Base-by-base conservation (phyloP, 495 filamentous ascomycete species). In the Trichoderma gamsii region DNA sequence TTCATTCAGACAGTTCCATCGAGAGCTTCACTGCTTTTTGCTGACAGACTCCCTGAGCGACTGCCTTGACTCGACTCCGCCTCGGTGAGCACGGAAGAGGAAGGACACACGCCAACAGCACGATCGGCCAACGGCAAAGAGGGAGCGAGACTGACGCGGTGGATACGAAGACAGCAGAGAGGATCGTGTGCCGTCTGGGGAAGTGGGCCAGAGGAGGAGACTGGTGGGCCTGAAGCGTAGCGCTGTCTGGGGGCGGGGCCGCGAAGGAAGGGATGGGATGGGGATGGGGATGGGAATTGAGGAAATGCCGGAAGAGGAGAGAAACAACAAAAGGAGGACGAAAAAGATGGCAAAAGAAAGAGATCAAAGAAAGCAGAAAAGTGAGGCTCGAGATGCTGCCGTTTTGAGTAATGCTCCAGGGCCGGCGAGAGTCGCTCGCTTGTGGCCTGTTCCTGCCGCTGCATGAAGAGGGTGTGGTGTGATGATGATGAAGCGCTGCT, bases 211-310 rank as follows among this genome's bases (percentile, higher is more conserved):
- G n/a, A n/a, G 44, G n/a, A 15, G 44, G 13, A 25, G 16, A 8
- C 1, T 23, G 2, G 51, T 56, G 51, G 56, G 56, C 56, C 25
- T 9, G 25, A 52, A 5, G 8, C 21, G 56, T 61, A 61, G 56
- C 56, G 56, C 56, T 29, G 56, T 61, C 56, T 61, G 56, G 56
- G 56, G 56, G 56, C 56, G 56, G 56, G 56, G 56, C 56, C n/a
- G 16, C n/a, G n/a, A 56, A 4, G 5, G 15, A 16, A 15, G 44
- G 15, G 44, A 16, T n/a, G n/a, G 21, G n/a, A n/a, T 21, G 16
- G 18, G 51, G 25, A n/a, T 21, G 3, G n/a, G 21, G n/a, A n/a
- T 21, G 16, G 18, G 51, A 56, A n/a, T 21, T 56, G 56, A 29
- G 11, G 16, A 32, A 61, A 11, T 61, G 49, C 21, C 49, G 56